Evolutionary conservation across 2,329 filamentous ascomycete genomes (phyloP).

Genomic region (Diaporthe capsici): DNA sequence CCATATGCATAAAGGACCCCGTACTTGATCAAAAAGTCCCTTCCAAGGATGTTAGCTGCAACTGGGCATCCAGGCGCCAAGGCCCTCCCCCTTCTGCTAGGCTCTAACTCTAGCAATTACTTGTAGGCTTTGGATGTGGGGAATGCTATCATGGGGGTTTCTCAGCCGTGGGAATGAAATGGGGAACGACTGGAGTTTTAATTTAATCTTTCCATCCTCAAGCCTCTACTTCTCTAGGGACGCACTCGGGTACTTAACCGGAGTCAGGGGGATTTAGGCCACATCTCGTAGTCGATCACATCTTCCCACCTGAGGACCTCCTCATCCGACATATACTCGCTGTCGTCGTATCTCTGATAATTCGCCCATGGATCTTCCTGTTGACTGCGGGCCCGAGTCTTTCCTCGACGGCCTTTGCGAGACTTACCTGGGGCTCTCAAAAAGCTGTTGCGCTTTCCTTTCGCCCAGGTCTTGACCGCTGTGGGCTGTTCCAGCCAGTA

Average conservation of each 20-base stretch:
- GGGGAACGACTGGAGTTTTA: no score
- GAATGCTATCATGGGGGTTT: no score
- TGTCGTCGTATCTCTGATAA: background rate
- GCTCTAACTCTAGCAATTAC: no score
- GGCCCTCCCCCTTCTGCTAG: no score
- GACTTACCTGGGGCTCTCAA: background rate
- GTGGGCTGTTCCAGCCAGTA: background rate
- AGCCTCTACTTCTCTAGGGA: background rate
- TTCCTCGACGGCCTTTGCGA: background rate
- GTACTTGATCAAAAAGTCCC: no score
- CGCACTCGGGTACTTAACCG: background rate
- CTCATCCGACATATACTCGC: background rate
- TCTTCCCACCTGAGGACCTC: slow-evolving; percentile 8
- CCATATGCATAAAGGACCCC: no score
- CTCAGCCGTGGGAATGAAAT: no score
- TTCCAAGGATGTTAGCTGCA: no score
- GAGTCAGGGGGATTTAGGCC: slow-evolving; percentile 16
- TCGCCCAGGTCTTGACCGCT: background rate
- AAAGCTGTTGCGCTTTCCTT: background rate
- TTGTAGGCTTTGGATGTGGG: no score
- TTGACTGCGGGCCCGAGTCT: background rate
- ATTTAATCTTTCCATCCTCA: no score
- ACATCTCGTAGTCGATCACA: slow-evolving; percentile 24
- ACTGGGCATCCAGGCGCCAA: no score
- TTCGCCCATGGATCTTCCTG: background rate